Evolutionary conservation across 164 flowering plant genomes (phyloP), one percentile per base, ranked within the genome.

Genomic region (Piper betle): DNA sequence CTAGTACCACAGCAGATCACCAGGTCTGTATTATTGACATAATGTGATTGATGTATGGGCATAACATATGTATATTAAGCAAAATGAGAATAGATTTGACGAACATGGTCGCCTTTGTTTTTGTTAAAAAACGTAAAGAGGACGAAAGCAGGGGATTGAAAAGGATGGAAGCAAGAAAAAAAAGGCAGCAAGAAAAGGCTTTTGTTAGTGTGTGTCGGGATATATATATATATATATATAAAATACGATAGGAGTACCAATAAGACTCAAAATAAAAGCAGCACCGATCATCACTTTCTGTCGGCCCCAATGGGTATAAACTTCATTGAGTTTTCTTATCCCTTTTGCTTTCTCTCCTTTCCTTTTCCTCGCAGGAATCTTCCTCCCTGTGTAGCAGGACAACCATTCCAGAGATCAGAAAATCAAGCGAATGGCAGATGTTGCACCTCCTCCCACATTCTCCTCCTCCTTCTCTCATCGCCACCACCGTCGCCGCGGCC

Each of bases 281-380:
- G 84, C 80, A 63, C 46, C n/a, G n/a, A n/a, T 81, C 72, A 83
- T 75, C 80, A 84, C 85, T 77, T 83, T 80, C 84, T 85, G 91
- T 83, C 88, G 88, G 87, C 71, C 61, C 72, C 61, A 65, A 69
- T 80, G 66, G 57, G 70, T 80, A 74, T 78, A 74, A 43, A 37
- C 15, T 37, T 68, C 38, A 66, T 57, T 60, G 68, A 60, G 54
- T 66, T 64, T 60, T 75, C 73, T 77, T 64, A 78, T 55, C 60
- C 46, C 60, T 68, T 71, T 68, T 37, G 48, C 48, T 37, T 58
- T 60, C 37, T 60, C 50, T 52, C 69, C 54, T n/a, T 50, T 52
- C 56, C 6, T 64, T 66, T 48, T 66, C 38, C 61, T 66, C 54
- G 58, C 82, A 84, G 87, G 82, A 79, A 69, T 68, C 80, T 78